A percentile compares a stretch with the other conserved stretches of the same genome.
Evolutionary conservation across 148 eudicot species (phyloP).

Genomic region (Fagopyrum esculentum): DNA sequence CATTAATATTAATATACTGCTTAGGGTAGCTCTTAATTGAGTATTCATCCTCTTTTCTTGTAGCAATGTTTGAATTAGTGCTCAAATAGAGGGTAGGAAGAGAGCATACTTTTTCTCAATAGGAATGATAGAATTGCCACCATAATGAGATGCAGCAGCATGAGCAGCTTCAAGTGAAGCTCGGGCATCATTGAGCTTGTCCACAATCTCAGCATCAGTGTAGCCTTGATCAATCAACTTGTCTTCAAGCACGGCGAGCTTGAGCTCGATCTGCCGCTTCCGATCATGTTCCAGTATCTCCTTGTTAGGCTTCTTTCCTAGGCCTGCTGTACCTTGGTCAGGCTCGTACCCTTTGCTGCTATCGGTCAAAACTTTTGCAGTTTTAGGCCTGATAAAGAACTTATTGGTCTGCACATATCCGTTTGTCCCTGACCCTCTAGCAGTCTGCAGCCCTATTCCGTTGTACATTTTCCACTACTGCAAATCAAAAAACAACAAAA

Average conservation of each 20-base stretch:
- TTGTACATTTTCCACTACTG: slow-evolving; percentile 52
- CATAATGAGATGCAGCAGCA: slow-evolving; percentile 28
- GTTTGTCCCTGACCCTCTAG: slow-evolving; percentile 90
- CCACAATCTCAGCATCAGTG: slow-evolving; percentile 61
- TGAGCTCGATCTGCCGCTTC: slow-evolving; percentile 87
- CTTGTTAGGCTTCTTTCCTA: slow-evolving; percentile 53
- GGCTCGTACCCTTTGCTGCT: slow-evolving; percentile 40
- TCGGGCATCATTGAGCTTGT: slow-evolving; percentile 56
- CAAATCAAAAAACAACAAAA: slow-evolving; percentile 6
- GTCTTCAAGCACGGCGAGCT: slow-evolving; percentile 71
- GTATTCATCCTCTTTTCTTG: neutral
- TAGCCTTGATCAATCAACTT: slow-evolving; percentile 73
- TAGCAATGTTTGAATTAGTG: neutral
- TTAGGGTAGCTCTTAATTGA: neutral
- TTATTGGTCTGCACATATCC: slow-evolving; percentile 84
- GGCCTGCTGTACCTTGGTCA: slow-evolving; percentile 70
- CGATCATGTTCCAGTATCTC: slow-evolving; percentile 94
- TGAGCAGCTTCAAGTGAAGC: slow-evolving; percentile 51
- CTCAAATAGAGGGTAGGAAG: neutral
- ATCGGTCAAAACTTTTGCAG: slow-evolving; percentile 33
- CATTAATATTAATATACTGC: neutral
- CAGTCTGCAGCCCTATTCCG: slow-evolving; percentile 84
- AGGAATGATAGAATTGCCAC: slow-evolving; percentile 12
- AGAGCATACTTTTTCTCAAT: slow-evolving; percentile 28
- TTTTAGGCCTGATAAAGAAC: slow-evolving; percentile 52